Base-by-base conservation (phyloP, 169 alveolate genomes). In the Cryptosporidium sp. region DNA sequence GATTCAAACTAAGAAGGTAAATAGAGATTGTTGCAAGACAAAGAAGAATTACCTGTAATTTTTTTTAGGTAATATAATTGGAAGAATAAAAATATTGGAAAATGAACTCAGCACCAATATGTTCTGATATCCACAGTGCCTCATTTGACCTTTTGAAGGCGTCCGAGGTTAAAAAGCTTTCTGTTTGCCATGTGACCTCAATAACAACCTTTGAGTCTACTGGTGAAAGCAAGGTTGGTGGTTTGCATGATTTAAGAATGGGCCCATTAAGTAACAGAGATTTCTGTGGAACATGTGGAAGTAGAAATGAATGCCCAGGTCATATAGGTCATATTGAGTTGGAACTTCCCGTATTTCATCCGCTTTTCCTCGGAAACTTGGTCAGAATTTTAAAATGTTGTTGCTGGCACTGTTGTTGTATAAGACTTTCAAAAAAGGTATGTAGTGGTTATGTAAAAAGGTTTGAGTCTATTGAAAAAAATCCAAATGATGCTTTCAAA, bases 291-390 rank as follows among this genome's bases (percentile, higher is more conserved):
- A 93, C 97, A 26, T 98, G 99, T 91, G 98, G 94, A 84, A 93
- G 96, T 43, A 96, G 99, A 65, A 93, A 93, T 39, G 94, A 94
- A 70, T 98, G 99, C 73, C 96, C 97, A 48, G 99, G 99, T 2
- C 99, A 98, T 93, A 71, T 96, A 55, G 99, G 99, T 3, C 98
- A 97, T 85, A 95, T 98, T 16, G 97, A 96, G 73, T 92, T 98
- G 75, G 93, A 94, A 35, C 93, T 96, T 39, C 99, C 99, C 21
- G 92, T 97, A 45, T 98, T 94, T 86, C 97, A 98, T 86, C 99
- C 99, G 10, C 95, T 97, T 92, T 86, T 96, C 92, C 87, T 97
- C 41, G 94, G 96, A 71, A 93, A 94, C 41, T 86, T 97, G 62
- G 94, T 94, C 80, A 96, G 95, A 91, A 93, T 98, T 70, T 86